These are phyloP conservation scores for Heimioporus sp. DNA, from an alignment of 768 basidiomycete genomes.

Conservation along the genomic window DNA sequence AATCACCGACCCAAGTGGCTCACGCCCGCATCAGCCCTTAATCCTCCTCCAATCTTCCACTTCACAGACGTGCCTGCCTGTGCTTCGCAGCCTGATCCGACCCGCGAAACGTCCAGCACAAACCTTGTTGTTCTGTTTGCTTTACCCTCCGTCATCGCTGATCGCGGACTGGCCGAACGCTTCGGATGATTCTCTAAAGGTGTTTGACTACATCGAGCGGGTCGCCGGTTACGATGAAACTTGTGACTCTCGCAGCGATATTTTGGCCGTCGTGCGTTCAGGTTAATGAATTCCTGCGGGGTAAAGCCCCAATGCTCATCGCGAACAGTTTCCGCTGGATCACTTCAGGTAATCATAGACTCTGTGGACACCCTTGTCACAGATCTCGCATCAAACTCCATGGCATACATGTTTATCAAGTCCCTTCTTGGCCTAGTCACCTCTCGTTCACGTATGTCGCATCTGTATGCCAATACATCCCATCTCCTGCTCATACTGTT, in stretches of 20 bases:
- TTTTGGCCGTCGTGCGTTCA: slow-evolving; percentile 43
- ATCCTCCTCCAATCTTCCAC: slow-evolving; percentile 59
- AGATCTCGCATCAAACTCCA: slow-evolving; percentile 54
- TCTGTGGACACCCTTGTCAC: slow-evolving; percentile 64
- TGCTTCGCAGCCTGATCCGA: slow-evolving; percentile 48
- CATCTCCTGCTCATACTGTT: slow-evolving; percentile 7
- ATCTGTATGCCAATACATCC: neutral
- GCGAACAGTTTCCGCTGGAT: slow-evolving; percentile 38
- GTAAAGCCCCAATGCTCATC: slow-evolving; percentile 2
- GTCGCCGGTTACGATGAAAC: slow-evolving; percentile 53
- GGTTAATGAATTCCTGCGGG: slow-evolving; percentile 18
- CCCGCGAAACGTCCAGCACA: slow-evolving; percentile 16
- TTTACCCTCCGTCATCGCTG: slow-evolving; percentile 51
- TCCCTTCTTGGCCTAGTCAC: slow-evolving; percentile 45
- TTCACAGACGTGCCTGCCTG: slow-evolving; percentile 55
- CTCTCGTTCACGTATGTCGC: slow-evolving; percentile 47
- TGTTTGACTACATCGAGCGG: slow-evolving; percentile 48
- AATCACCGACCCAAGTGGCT: slow-evolving; percentile 20
- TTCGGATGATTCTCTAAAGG: slow-evolving; percentile 24
- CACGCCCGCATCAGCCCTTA: slow-evolving; percentile 39
- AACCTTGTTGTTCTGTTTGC: slow-evolving; percentile 54
- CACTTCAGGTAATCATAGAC: slow-evolving; percentile 69
- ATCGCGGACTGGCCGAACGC: slow-evolving; percentile 30
- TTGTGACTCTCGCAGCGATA: slow-evolving; percentile 34
- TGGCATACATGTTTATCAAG: slow-evolving; percentile 51